These are phyloP conservation scores for Zasmidium citrigriseum DNA, from an alignment of 2,329 filamentous ascomycete genomes.

Conservation along the genomic window DNA sequence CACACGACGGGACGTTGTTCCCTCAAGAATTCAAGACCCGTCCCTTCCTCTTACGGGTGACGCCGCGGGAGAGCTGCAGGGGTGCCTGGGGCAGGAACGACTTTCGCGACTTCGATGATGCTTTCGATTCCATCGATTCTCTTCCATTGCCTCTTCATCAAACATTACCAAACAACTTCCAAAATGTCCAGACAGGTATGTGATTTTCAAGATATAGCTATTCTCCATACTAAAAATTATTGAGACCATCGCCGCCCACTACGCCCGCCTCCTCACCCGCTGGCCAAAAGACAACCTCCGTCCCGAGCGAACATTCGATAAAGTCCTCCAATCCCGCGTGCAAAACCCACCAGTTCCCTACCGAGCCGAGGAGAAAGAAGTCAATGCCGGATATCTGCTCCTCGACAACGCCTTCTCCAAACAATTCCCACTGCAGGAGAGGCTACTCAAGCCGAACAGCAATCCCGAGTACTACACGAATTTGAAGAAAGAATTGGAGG, in stretches of 20 bases:
- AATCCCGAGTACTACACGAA: conserved; percentile 55
- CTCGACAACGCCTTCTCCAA: conserved; percentile 60
- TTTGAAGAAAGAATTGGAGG: conserved; percentile 54
- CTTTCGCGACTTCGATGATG: conserved; percentile 1
- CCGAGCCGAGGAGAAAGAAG: conserved; percentile 44
- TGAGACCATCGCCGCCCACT: conserved; percentile 45
- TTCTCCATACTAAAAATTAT: not conserved
- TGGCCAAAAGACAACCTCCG: conserved; percentile 55
- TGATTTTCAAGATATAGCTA: not conserved
- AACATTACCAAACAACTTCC: conserved; percentile 1
- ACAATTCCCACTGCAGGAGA: conserved; percentile 49
- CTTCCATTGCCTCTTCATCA: not conserved
- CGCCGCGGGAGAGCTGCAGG: not conserved
- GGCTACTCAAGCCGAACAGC: conserved; percentile 52
- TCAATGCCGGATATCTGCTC: conserved; percentile 62
- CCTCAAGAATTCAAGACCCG: conserved; percentile 5
- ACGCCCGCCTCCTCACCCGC: conserved; percentile 49
- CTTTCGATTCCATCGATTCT: not conserved
- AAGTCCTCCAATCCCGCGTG: conserved; percentile 45
- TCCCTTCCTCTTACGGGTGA: conserved; percentile 5
- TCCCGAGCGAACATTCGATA: conserved; percentile 48
- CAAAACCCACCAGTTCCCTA: conserved; percentile 30
- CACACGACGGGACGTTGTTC: not conserved
- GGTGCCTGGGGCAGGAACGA: not conserved
- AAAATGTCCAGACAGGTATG: conserved; percentile 30